These are phyloP conservation scores for Arthrobotrys megalospora DNA, from an alignment of 2,329 filamentous ascomycete species.

Conservation along the genomic window DNA sequence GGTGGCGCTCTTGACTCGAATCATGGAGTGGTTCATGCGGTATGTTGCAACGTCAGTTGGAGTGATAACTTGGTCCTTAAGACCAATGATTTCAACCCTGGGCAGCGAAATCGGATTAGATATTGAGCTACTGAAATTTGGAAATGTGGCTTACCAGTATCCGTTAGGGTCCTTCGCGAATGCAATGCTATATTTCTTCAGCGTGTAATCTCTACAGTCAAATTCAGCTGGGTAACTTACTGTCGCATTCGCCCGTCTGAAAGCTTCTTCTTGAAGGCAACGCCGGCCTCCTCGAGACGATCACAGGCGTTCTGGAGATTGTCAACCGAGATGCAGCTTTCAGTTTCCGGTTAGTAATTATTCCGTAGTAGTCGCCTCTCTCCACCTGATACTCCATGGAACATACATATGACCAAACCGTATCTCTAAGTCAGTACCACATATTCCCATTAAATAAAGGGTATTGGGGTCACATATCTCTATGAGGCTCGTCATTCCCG, in stretches of 20 bases:
- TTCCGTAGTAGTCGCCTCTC: slow-evolving; percentile 1
- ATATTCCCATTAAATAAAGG: not conserved
- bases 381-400: not conserved
- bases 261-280: slow-evolving; percentile 95
- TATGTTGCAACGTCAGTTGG: slow-evolving; percentile 83
- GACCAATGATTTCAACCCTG: slow-evolving; percentile 83
- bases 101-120: slow-evolving; percentile 66
- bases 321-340: slow-evolving; percentile 68
- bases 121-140: slow-evolving; percentile 30
- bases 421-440: slow-evolving; percentile 60
- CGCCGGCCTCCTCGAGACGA: slow-evolving; percentile 89
- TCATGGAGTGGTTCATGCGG: slow-evolving; percentile 91
- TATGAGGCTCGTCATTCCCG: slow-evolving; percentile 88
- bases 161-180: slow-evolving; percentile 91
- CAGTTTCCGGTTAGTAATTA: not conserved
- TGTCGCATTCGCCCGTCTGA: slow-evolving; percentile 84
- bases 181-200: slow-evolving; percentile 74
- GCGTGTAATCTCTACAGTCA: not conserved
- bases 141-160: slow-evolving; percentile 74
- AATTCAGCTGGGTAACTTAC: slow-evolving; percentile 4
- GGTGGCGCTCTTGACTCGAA: slow-evolving; percentile 87
- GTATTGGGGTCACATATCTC: slow-evolving; percentile 62
- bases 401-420: slow-evolving; percentile 65
- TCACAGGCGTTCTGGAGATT: slow-evolving; percentile 84
- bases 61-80: slow-evolving; percentile 79